These are phyloP conservation scores for Debaryomyces maramus DNA, from an alignment of 805 yeast species.

Conservation along the genomic window DNA sequence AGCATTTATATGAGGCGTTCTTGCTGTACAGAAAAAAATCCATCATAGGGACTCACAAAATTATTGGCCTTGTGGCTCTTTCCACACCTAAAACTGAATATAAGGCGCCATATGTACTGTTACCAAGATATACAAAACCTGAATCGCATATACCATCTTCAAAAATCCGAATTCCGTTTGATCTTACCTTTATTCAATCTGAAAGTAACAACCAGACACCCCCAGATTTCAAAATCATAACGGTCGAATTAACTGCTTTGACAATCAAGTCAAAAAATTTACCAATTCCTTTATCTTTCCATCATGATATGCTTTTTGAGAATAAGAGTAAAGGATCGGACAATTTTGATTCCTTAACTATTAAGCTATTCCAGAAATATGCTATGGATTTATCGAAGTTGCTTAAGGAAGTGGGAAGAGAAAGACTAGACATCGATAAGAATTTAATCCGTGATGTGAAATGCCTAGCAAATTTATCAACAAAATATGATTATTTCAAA, in stretches of 20 bases:
- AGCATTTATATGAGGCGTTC: constrained; percentile 25
- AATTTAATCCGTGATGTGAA: constrained; percentile 29
- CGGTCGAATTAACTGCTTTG: constrained; percentile 31
- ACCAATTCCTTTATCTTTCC: constrained; percentile 37
- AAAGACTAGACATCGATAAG: constrained; percentile 26
- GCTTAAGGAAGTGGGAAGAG: constrained; percentile 22
- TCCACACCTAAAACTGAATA: constrained; percentile 33
- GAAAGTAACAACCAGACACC: constrained; percentile 15
- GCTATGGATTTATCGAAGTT: constrained; percentile 28
- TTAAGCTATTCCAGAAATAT: constrained; percentile 31
- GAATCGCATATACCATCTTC: constrained; percentile 11
- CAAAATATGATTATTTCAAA: constrained; percentile 28
- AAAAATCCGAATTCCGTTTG: constrained; percentile 29
- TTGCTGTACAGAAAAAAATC: constrained; percentile 30
- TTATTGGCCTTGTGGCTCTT: constrained; percentile 32
- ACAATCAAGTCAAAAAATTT: constrained; percentile 30
- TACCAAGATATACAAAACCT: constrained; percentile 16
- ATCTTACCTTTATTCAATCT: constrained; percentile 25
- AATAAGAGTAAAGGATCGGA: constrained; percentile 28
- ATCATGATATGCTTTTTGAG: constrained; percentile 35
- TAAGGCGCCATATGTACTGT: constrained; percentile 23
- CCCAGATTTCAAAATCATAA: constrained; percentile 27
- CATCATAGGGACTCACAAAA: constrained; percentile 29
- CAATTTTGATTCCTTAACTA: constrained; percentile 31
- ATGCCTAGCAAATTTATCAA: constrained; percentile 30